Evolutionary conservation across 2,329 filamentous ascomycete genomes (phyloP), one percentile per base, ranked within the genome.

Genomic region (Fusarium sp.): DNA sequence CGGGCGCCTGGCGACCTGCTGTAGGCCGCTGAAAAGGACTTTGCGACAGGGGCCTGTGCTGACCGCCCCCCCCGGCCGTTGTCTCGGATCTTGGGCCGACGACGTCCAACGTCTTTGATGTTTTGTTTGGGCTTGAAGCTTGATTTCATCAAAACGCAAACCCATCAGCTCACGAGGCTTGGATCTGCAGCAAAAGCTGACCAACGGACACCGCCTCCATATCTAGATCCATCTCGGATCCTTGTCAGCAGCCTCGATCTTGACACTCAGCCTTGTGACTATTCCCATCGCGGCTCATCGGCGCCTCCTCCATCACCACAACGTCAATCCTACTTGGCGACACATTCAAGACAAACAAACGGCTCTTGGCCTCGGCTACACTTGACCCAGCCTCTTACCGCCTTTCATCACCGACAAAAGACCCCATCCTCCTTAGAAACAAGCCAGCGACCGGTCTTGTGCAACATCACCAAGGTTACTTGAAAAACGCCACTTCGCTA

Each of bases 401-500:
- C 17, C 46, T 31, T 27, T 53, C 17, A 53, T 17, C 27, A 12
- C 10, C 17, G 11, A n/a, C 16, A 17, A 20, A 14, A 53, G 20
- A 24, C 31, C 17, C 17, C 27, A 8, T 29, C 20, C 22, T 31
- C 40, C 35, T 14, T 38, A 29, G 29, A 58, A 59, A 64, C 44
- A 62, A 60, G 69, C 66, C 44, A 73, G 46, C 65, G 63, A 46
- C 66, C 57, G 24, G 70, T 44, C 62, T 35, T 73, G 77, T 79
- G 72, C 71, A 53, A 79, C 78, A 40, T 49, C 67, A 27, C 16
- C 46, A 72, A 62, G 64, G 69, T 74, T 66, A 71, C 75, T 73
- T 69, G 27, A 66, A 69, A 75, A 76, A 77, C 77, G 77, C 77
- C 80, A 81, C 78, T 77, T 81, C 80, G 80, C 80, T 80, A 79